phyloP scores from a whole-genome alignment of 208 protist species.

The Naegleria fowleri region DNA sequence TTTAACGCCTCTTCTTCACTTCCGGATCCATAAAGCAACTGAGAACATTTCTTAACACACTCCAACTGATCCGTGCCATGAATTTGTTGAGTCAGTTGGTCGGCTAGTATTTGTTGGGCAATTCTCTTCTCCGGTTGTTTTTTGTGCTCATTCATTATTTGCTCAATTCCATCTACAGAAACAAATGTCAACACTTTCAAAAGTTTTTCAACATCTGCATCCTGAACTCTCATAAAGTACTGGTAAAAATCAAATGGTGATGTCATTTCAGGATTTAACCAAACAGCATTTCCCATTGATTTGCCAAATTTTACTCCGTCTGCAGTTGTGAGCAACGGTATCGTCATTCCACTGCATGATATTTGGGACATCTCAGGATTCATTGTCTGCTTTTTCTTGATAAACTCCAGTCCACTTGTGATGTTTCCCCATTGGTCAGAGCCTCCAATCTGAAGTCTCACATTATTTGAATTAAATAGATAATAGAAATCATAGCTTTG shows the following conservation, averaged over 20 bases:
- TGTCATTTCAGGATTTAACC: constrained; percentile 39
- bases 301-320: constrained; percentile 54
- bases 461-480: constrained; percentile 34
- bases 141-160: constrained; percentile 7
- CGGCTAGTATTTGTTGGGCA: constrained; percentile 34
- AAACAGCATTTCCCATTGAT: constrained; percentile 48
- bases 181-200: constrained; percentile 41
- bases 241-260: constrained; percentile 44
- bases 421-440: constrained; percentile 60
- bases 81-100: constrained; percentile 14
- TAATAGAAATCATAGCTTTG: constrained; percentile 51
- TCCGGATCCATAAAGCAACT: background rate
- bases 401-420: constrained; percentile 39
- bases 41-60: background rate
- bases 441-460: constrained; percentile 50
- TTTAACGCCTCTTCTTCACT: background rate
- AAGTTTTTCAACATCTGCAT: constrained; percentile 38
- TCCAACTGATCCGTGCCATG: background rate
- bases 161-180: constrained; percentile 6
- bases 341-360: constrained; percentile 37
- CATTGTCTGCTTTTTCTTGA: constrained; percentile 26
- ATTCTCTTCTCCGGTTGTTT: constrained; percentile 26
- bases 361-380: background rate
- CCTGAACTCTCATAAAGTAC: constrained; percentile 39
- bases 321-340: constrained; percentile 45